phyloP scores from a whole-genome alignment of 306 rosid species.

The Quercus parvula region DNA sequence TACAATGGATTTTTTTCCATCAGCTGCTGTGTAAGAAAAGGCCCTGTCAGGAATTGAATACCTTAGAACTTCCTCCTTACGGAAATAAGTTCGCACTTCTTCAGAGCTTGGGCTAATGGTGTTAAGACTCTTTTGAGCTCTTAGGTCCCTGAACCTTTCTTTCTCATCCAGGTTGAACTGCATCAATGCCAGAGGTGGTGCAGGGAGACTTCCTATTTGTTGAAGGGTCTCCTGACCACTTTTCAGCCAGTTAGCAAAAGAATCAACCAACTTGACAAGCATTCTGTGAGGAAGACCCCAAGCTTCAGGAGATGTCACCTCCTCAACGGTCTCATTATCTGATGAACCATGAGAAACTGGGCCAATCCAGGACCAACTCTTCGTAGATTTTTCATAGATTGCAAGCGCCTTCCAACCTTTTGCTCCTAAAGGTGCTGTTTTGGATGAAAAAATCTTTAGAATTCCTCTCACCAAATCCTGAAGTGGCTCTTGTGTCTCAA shows the following conservation, averaged over 20 bases:
- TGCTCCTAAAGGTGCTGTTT: conserved; percentile 94
- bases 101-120: conserved; percentile 89
- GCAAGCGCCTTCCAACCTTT: conserved; percentile 95
- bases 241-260: conserved; percentile 98
- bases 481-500: conserved; percentile 96
- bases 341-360: conserved; percentile 55
- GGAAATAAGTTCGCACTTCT: conserved; percentile 88
- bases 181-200: conserved; percentile 85
- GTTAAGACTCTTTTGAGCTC: conserved; percentile 98
- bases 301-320: conserved; percentile 79
- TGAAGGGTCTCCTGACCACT: conserved; percentile 98
- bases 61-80: conserved; percentile 91
- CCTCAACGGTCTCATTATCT: conserved; percentile 72
- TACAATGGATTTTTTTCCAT: conserved; percentile 94
- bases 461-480: conserved; percentile 99
- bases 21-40: conserved; percentile 94
- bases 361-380: conserved; percentile 95
- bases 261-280: conserved; percentile 97
- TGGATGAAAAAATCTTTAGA: conserved; percentile 90
- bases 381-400: conserved; percentile 63
- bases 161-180: conserved; percentile 94
- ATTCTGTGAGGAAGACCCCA: conserved; percentile 96
- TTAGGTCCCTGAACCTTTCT: conserved; percentile 92
- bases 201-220: conserved; percentile 97
- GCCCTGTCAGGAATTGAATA: conserved; percentile 99